phyloP scores from a whole-genome alignment of 371 early-diverging fungal species.

The Apophysomyces trapeziformis region DNA sequence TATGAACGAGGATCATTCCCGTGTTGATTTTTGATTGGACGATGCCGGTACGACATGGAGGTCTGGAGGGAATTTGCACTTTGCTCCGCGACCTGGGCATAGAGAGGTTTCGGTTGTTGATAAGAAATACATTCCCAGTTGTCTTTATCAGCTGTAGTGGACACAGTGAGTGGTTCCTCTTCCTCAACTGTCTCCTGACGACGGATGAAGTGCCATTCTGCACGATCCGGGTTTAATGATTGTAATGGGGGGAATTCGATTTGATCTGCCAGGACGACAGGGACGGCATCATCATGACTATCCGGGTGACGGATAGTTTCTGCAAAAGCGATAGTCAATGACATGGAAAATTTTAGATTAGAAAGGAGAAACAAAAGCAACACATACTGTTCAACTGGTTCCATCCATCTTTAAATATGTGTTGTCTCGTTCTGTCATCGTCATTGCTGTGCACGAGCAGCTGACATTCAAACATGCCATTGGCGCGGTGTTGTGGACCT shows the following conservation, averaged over 20 bases:
- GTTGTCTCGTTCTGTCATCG: background rate
- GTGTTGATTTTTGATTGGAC: background rate
- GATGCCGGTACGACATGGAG: background rate
- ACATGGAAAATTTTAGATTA: background rate
- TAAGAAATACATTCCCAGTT: background rate
- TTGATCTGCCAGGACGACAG: background rate
- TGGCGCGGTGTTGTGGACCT: background rate
- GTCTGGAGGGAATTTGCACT: background rate
- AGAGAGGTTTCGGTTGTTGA: background rate
- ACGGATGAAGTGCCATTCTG: background rate
- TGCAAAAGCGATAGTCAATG: constrained; percentile 1
- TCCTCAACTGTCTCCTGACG: background rate
- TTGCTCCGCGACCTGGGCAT: background rate
- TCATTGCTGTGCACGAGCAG: constrained; percentile 8
- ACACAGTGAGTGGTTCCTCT: background rate
- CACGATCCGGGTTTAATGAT: background rate
- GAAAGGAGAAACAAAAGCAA: background rate
- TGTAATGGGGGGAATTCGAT: background rate
- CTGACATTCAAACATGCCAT: constrained; percentile 8
- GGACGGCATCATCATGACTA: background rate
- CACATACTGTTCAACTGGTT: background rate
- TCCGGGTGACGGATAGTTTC: background rate
- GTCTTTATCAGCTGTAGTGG: background rate
- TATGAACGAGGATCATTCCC: background rate
- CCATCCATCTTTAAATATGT: background rate